Base-by-base conservation (phyloP, 129 eudicot genomes). In the Saussurea involucrata region DNA sequence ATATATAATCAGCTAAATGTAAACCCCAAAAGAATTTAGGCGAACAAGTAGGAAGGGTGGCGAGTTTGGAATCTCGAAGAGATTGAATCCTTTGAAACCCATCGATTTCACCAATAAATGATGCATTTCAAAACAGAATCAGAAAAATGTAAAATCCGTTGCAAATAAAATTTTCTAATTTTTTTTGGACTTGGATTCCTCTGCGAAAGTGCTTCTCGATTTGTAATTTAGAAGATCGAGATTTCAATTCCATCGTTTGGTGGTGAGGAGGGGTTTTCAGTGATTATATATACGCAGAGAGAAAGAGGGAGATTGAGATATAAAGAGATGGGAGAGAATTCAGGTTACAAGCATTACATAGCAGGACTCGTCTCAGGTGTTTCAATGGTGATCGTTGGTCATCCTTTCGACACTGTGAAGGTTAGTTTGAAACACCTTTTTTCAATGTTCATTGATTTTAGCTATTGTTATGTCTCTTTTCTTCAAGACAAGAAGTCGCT, bases 351-450 rank as follows among this genome's bases (percentile, higher is more conserved):
- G 75, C 93, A 91, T 24, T 94, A 87, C 53, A 82, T 91, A 49
- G 98, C 98, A 18, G 98, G 98, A 77, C 76, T 91, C 40, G 75
- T 86, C 46, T 96, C 98, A 44, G 98, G 98, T 60, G 93, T 94
- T 61, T 84, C 98, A 76, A 94, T 90, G 24, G 98, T 94, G 67
- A 80, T 86, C 80, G 86, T 83, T 77, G 98, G 98, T 29, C 98
- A 94, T 78, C 98, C 98, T 63, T 94, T 94, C 73, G 98, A 94
- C 78, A 94, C 98, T 64, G 98, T 94, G 74, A 94, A 94, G 98
- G 98, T 94, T 68, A 49, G 55, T 53, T 80, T 7, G 4, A 12
- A 61, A 5, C 1, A 15, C 57, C 49, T 10, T 33, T 29, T 63
- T 65, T 53, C 21, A 5, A 25, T 24, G 46, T 6, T 44, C 17